A percentile compares a stretch with the other conserved stretches of the same genome.
Evolutionary conservation across 305 asterid genomes (phyloP).

Genomic region (Euphrasia arctica): DNA sequence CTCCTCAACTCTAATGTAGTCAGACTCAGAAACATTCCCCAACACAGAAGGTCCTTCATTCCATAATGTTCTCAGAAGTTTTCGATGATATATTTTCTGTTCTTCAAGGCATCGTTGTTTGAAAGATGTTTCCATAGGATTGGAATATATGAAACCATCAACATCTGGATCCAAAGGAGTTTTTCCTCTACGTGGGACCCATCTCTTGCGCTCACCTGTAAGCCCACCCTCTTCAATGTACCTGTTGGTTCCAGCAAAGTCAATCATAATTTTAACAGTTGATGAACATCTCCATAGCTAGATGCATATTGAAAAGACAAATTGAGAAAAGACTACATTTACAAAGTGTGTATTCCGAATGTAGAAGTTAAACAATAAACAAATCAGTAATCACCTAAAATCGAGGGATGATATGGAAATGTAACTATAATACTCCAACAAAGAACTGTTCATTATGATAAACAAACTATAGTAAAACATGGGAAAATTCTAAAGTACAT

Average conservation of each 20-base stretch:
- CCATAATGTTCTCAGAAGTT: conserved; percentile 70
- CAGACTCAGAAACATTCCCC: conserved; percentile 79
- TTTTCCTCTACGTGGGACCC: conserved; percentile 99
- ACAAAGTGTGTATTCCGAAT: background rate
- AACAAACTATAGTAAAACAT: background rate
- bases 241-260: conserved; percentile 49
- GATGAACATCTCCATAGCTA: conserved; percentile 17
- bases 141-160: conserved; percentile 78
- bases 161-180: conserved; percentile 98
- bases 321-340: background rate
- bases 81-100: conserved; percentile 72
- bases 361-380: conserved; percentile 4
- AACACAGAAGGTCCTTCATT: conserved; percentile 84
- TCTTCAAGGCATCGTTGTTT: conserved; percentile 95
- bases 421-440: background rate
- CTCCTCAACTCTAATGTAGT: conserved; percentile 82
- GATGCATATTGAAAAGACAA: conserved; percentile 1
- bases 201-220: conserved; percentile 94
- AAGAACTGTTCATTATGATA: background rate
- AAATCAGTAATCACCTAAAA: background rate
- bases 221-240: conserved; percentile 97
- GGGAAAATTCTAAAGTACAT: too few species aligned
- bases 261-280: conserved; percentile 28
- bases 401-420: background rate
- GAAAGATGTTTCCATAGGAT: conserved; percentile 93